Percentiles rank a stretch among this genome's conserved stretches.
phyloP scores from a whole-genome alignment of 805 yeast genomes.

The Isabelozyma pseudorhagii region DNA sequence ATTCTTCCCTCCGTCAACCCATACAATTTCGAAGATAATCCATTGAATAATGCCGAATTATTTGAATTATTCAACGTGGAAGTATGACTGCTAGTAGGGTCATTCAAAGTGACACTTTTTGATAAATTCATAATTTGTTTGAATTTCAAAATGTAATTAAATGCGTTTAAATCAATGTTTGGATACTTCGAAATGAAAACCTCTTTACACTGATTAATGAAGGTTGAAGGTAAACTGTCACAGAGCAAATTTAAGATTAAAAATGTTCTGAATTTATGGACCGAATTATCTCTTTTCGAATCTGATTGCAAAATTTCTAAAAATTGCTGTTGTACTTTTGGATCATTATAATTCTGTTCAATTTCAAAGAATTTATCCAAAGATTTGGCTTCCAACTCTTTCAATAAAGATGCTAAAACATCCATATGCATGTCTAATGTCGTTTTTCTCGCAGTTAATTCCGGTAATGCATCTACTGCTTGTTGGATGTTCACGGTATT shows the following conservation, averaged over 20 bases:
- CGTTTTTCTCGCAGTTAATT: slow-evolving; percentile 80
- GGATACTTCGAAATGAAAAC: slow-evolving; percentile 53
- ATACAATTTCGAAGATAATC: slow-evolving; percentile 71
- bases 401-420: slow-evolving; percentile 78
- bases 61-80: slow-evolving; percentile 32
- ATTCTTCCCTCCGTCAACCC: slow-evolving; percentile 80
- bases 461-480: slow-evolving; percentile 91
- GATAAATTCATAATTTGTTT: slow-evolving; percentile 51
- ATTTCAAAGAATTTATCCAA: slow-evolving; percentile 91
- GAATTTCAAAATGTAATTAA: slow-evolving; percentile 72
- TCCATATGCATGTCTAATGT: slow-evolving; percentile 97
- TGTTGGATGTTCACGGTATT: slow-evolving; percentile 72
- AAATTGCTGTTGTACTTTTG: slow-evolving; percentile 56
- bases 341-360: slow-evolving; percentile 76
- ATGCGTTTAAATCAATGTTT: slow-evolving; percentile 54
- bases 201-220: slow-evolving; percentile 55
- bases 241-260: slow-evolving; percentile 65
- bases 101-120: slow-evolving; percentile 14
- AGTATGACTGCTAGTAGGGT: slow-evolving; percentile 14
- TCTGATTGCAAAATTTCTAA: slow-evolving; percentile 52
- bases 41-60: slow-evolving; percentile 62
- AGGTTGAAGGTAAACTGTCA: slow-evolving; percentile 30
- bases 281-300: slow-evolving; percentile 56
- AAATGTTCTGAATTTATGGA: slow-evolving; percentile 86
- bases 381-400: slow-evolving; percentile 80